Base-by-base conservation (phyloP, 345 rosid genomes). In the Firmiana major region DNA sequence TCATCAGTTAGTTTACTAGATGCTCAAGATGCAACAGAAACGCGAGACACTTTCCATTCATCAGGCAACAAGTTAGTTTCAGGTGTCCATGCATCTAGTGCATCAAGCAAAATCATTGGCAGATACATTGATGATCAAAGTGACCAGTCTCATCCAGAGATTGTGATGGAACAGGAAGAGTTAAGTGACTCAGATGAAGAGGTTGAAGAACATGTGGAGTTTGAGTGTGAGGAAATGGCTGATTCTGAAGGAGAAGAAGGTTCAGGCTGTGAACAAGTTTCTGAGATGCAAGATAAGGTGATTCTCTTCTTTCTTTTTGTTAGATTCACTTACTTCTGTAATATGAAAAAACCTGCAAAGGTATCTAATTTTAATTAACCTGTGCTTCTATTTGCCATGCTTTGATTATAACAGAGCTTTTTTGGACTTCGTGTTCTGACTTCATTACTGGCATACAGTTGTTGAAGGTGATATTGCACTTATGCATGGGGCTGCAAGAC, bases 141-240 rank as follows among this genome's bases (percentile, higher is more conserved):
- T 68, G 91, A 91, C 70, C 88, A 81, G 57, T 87, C 98, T 78
- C 88, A 87, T 81, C 89, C 86, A 4, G 99, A 81, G 75, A 93
- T 96, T 83, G 91, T 96, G 82, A 96, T 96, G 98, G 99, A 96
- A 81, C 95, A 92, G 79, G 99, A 96, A 85, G 98, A 96, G 86
- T 85, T 96, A 81, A 96, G 99, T 72, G 99, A 93, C 82, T 93
- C 99, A 51, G 98, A 92, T 31, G 99, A 96, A 81, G 98, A 92
- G 28, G 76, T 81, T 60, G 99, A 91, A 86, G 97, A 96, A 80
- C 82, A 93, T 83, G 97, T 96, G 12, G 97, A 93, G 86, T 96
- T 96, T 86, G 99, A 96, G 83, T 85, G 98, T 46, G 99, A 96
- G 89, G 99, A 96, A 85, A 96, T 96, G 97, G 87, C 86, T 74